These are phyloP conservation scores for Tetradesmus obliquus DNA, from an alignment of 139 green algal genomes.

Conservation along the genomic window DNA sequence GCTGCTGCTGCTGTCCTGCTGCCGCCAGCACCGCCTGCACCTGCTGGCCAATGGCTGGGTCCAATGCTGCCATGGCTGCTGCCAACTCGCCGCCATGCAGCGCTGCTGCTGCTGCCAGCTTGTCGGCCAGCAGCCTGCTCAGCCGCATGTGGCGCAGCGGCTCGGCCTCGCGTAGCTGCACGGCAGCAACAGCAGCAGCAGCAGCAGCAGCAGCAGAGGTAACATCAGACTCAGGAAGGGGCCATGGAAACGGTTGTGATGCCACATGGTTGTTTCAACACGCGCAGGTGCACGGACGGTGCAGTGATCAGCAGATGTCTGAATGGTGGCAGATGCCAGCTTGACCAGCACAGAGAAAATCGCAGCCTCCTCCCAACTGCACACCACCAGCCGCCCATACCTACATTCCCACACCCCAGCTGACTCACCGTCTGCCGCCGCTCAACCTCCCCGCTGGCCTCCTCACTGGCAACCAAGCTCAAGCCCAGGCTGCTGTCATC, in stretches of 20 bases:
- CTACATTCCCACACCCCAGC: no score
- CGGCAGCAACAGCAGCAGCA: not conserved
- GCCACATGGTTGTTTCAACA: no score
- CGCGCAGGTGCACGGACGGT: no score
- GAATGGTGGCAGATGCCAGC: no score
- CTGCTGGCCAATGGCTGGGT: constrained; percentile 25
- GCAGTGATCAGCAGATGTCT: no score
- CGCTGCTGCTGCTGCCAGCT: constrained; percentile 43
- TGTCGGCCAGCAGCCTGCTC: constrained; percentile 38
- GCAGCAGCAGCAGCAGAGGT: not conserved
- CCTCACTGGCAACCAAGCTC: constrained; percentile 39
- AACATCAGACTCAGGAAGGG: not conserved
- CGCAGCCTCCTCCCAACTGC: no score
- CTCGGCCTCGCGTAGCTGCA: constrained; percentile 51
- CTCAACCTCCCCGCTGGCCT: constrained; percentile 39
- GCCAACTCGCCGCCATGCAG: constrained; percentile 43
- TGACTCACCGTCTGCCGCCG: constrained; percentile 8
- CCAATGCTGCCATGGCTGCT: constrained; percentile 24
- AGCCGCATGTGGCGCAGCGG: constrained; percentile 45
- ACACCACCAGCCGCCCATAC: no score
- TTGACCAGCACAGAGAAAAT: no score
- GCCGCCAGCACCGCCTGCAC: constrained; percentile 32
- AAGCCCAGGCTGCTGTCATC: constrained; percentile 13
- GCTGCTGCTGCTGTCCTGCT: not conserved
- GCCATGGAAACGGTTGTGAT: no score